These are phyloP conservation scores for Takashimella tepidaria DNA, from an alignment of 1,284 basidiomycete genomes.

Conservation along the genomic window DNA sequence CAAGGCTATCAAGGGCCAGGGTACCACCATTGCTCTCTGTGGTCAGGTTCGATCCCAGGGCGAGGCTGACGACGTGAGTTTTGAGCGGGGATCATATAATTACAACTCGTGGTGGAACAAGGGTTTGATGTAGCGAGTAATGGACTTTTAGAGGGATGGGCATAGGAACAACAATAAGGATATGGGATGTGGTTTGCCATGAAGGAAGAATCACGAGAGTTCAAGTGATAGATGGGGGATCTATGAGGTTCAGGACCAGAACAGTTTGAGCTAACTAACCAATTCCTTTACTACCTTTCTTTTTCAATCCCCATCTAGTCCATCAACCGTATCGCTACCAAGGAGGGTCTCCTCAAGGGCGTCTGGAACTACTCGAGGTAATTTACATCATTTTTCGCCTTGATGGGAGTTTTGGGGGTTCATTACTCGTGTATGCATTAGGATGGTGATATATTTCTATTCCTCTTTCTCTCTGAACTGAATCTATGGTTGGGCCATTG, in stretches of 20 bases:
- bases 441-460: not conserved
- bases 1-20: constrained; percentile 71
- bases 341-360: constrained; percentile 63
- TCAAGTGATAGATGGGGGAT: too few relatives aligned
- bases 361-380: constrained; percentile 48
- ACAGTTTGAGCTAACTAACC: not conserved
- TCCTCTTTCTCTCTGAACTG: too few relatives aligned
- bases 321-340: constrained; percentile 91
- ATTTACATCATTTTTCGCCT: too few relatives aligned
- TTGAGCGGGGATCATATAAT: too few relatives aligned
- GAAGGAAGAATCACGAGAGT: too few relatives aligned
- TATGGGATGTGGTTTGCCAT: not conserved
- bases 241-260: too few relatives aligned
- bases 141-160: not conserved
- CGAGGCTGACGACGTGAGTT: constrained; percentile 78
- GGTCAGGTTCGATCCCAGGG: constrained; percentile 91
- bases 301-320: too few relatives aligned
- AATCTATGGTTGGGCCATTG: too few relatives aligned
- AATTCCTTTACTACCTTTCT: too few relatives aligned
- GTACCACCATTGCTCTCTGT: constrained; percentile 88
- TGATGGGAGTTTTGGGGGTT: not conserved
- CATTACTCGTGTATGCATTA: not conserved
- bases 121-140: not conserved
- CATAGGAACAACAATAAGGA: not conserved
- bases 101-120: too few relatives aligned